Base-by-base conservation (phyloP, 768 basidiomycete species). In the Phylloporus arenicola region DNA sequence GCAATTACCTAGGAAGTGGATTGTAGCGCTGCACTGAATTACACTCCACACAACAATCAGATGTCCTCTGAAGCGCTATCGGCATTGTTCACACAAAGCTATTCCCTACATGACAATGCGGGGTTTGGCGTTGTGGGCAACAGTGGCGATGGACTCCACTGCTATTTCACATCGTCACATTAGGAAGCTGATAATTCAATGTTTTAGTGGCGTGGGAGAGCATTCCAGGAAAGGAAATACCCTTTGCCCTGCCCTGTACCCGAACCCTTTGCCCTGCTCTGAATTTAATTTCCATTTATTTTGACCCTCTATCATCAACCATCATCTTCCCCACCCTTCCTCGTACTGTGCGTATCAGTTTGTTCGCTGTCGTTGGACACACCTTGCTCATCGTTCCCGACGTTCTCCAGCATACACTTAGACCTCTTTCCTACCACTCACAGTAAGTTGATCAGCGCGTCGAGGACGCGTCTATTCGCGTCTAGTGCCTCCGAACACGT, bases 231-330 rank as follows among this genome's bases (percentile, higher is more conserved):
- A 57, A 54, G 62, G 66, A 19, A 54, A 68, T 68, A 56, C 66
- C 66, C 67, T 68, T 11, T 19, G 54, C 65, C 68, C 60, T 64
- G 59, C 72, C 73, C 73, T 74, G 57, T 70, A 59, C 73, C 72
- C 73, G 70, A 82, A 83, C 82, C 82, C 82, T 84, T 73, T 83
- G 82, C 82, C 82, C 82, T 78, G 70, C 70, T 72, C 75, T 71
- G 77, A 78, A 82, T 82, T 84, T 82, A 79, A 75, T 76, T 73
- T 72, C 70, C 70, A 70, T 72, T 73, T 74, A 74, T 71, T 75
- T 70, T 68, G 71, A 72, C 72, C 63, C 64, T 71, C 64, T 64
- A 62, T 64, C 66, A 75, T 70, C 73, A 70, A 76, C 74, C 72
- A 74, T 68, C 72, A 72, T 68, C 72, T 71, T 67, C 68, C 69